These are phyloP conservation scores for Trichoderma arundinaceum DNA, from an alignment of 2,329 filamentous ascomycete species.

Conservation along the genomic window DNA sequence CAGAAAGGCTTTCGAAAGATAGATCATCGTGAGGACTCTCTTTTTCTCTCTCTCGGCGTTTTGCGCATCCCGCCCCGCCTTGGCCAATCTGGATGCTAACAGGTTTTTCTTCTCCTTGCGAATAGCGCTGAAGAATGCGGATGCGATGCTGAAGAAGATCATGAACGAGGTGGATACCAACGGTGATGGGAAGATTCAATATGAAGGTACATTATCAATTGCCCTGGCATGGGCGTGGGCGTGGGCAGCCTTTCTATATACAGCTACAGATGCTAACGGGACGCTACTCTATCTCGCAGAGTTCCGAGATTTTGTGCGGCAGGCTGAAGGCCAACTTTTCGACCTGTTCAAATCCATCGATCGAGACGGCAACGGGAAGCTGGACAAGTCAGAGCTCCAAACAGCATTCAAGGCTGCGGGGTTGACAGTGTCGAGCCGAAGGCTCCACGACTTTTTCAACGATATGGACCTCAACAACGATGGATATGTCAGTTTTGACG, in stretches of 20 bases:
- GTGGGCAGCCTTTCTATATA: not conserved
- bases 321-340: slow-evolving; percentile 83
- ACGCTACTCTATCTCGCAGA: slow-evolving; percentile 58
- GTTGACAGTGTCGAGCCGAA: slow-evolving; percentile 75
- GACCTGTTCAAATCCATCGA: slow-evolving; percentile 87
- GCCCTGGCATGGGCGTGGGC: not conserved
- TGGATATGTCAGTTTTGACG: slow-evolving; percentile 85
- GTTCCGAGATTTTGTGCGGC: slow-evolving; percentile 85
- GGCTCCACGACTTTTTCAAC: slow-evolving; percentile 83
- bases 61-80: slow-evolving; percentile 13
- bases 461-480: slow-evolving; percentile 91
- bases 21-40: slow-evolving; percentile 76
- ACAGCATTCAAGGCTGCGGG: slow-evolving; percentile 79
- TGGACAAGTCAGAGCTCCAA: slow-evolving; percentile 85
- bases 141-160: slow-evolving; percentile 80
- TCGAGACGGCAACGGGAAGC: slow-evolving; percentile 78
- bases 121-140: slow-evolving; percentile 83
- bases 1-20: slow-evolving; percentile 85
- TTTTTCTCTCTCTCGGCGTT: not conserved
- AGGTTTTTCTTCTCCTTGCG: not conserved
- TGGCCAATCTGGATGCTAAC: slow-evolving; percentile 3
- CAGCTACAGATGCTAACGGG: slow-evolving; percentile 22
- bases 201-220: slow-evolving; percentile 67
- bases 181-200: slow-evolving; percentile 88
- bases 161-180: slow-evolving; percentile 84